These are phyloP conservation scores for Ogataea glucozyma DNA, from an alignment of 805 yeast species.

Conservation along the genomic window DNA sequence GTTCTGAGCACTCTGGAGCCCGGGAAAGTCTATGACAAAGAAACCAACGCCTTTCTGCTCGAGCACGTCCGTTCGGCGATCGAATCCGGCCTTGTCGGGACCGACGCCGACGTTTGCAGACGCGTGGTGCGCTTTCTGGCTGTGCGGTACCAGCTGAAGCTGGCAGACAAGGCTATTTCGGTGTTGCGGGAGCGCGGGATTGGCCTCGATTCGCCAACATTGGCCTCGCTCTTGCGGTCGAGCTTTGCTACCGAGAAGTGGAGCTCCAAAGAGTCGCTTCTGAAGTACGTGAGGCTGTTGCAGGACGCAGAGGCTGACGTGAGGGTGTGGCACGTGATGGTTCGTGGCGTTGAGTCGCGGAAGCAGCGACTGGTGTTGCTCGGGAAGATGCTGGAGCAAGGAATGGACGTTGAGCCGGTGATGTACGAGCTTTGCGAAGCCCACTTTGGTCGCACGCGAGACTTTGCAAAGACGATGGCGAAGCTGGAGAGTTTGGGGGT, in stretches of 20 bases:
- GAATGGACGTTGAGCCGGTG: conserved; percentile 7
- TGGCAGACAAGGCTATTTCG: conserved; percentile 1
- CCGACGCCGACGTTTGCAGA: no score
- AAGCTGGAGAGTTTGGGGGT: not conserved
- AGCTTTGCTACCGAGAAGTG: conserved; percentile 5
- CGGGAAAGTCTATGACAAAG: no score
- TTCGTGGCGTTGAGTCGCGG: not conserved
- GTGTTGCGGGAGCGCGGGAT: not conserved
- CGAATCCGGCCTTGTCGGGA: no score
- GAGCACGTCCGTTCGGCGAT: not conserved
- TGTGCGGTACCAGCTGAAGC: conserved; percentile 5
- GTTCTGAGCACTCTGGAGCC: no score
- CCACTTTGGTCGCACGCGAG: not conserved
- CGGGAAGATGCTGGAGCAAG: conserved; percentile 4
- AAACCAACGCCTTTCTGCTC: not conserved
- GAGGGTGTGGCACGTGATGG: conserved; percentile 7
- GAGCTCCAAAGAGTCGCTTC: not conserved
- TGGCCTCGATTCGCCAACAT: conserved; percentile 4
- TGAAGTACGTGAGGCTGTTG: conserved; percentile 5
- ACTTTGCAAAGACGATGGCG: not conserved
- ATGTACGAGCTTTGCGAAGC: conserved; percentile 1
- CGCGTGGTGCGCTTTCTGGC: conserved; percentile 7
- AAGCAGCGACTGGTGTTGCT: conserved; percentile 1
- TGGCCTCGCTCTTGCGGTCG: conserved; percentile 6
- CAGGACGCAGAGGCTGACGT: not conserved